Conservation (phyloP, 2,329 filamentous ascomycete genomes). For the Fusarium secorum region DNA sequence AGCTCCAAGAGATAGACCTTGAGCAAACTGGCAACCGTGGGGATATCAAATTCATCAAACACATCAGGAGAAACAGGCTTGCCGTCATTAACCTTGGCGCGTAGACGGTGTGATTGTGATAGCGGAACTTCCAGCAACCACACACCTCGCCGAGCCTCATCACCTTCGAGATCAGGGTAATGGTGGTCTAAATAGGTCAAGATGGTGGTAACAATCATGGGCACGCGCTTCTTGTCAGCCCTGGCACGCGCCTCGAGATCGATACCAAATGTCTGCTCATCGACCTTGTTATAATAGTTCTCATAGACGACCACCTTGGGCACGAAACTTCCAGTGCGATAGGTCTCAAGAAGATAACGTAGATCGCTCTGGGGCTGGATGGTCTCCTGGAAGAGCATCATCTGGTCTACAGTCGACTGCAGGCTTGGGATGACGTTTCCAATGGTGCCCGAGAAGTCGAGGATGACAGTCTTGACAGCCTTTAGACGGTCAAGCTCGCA, state of each 20-base stretch:
- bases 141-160: constrained; percentile 88
- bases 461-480: constrained; percentile 96
- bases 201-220: constrained; percentile 88
- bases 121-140: constrained; percentile 95
- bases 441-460: constrained; percentile 96
- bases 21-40: constrained; percentile 88
- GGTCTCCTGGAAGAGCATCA: constrained; percentile 99
- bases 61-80: constrained; percentile 78
- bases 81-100: constrained; percentile 85
- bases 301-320: constrained; percentile 94
- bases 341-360: constrained; percentile 94
- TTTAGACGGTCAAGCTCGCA: constrained; percentile 96
- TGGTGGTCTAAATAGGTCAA: constrained; percentile 95
- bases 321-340: constrained; percentile 91
- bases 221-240: constrained; percentile 94
- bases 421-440: constrained; percentile 97
- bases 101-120: constrained; percentile 82
- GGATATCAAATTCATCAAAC: constrained; percentile 89
- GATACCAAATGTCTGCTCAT: constrained; percentile 97
- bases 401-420: constrained; percentile 95
- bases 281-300: constrained; percentile 98
- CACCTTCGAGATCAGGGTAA: constrained; percentile 96
- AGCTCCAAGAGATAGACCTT: constrained; percentile 96
- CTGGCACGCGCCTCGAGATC: constrained; percentile 95
- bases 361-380: constrained; percentile 93